Evolutionary conservation across 495 filamentous ascomycete species (phyloP).

Genomic region (Bacidia gigantensis): DNA sequence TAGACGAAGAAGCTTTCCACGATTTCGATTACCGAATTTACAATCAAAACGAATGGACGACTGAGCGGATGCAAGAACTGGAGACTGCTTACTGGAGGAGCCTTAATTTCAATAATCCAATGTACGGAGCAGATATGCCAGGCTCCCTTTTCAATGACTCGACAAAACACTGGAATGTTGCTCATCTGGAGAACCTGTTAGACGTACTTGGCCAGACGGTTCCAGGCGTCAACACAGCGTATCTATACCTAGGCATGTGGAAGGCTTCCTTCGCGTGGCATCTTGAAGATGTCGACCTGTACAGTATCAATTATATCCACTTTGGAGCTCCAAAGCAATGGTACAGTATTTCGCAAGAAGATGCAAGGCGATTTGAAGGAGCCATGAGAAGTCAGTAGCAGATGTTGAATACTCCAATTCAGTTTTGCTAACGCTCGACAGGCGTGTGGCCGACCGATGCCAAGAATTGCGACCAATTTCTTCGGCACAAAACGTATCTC

Average conservation of each 20-base stretch:
- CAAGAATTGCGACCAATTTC: conserved; percentile 93
- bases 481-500: conserved; percentile 96
- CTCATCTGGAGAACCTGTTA: conserved; percentile 81
- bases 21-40: conserved; percentile 79
- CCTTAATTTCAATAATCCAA: conserved; percentile 79
- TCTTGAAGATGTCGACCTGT: conserved; percentile 94
- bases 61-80: conserved; percentile 82
- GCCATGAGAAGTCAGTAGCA: conserved; percentile 75
- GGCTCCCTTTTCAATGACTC: conserved; percentile 89
- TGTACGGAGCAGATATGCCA: conserved; percentile 95
- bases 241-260: conserved; percentile 98
- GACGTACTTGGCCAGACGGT: conserved; percentile 92
- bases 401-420: neutral
- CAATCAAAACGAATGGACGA: conserved; percentile 68
- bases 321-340: conserved; percentile 98
- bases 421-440: neutral
- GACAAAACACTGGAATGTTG: conserved; percentile 81
- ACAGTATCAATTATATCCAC: conserved; percentile 99
- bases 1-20: conserved; percentile 79
- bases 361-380: conserved; percentile 84
- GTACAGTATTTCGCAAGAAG: conserved; percentile 96
- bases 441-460: conserved; percentile 82
- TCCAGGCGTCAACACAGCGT: conserved; percentile 96
- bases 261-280: conserved; percentile 99
- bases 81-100: conserved; percentile 94